These are phyloP conservation scores for Scheffersomyces insectosa DNA, from an alignment of 1,139 yeast species.

Conservation along the genomic window DNA sequence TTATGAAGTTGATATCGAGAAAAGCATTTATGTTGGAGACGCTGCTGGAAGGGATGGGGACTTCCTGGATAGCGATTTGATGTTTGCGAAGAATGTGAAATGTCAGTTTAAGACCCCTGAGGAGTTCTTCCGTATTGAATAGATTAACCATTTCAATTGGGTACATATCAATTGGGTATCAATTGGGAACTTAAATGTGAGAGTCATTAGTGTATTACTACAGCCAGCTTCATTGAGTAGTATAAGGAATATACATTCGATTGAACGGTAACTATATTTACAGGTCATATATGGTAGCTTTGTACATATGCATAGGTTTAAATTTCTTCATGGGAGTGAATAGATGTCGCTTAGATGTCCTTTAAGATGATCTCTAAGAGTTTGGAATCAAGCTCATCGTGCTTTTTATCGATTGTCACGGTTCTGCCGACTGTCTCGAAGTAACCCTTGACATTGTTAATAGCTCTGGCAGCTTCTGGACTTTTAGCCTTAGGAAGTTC, in stretches of 20 bases:
- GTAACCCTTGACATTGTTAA: slow-evolving; percentile 52
- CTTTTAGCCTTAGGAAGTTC: slow-evolving; percentile 24
- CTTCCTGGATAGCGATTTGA: slow-evolving; percentile 73
- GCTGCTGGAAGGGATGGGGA: slow-evolving; percentile 86
- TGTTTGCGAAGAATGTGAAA: slow-evolving; percentile 61
- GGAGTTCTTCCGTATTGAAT: slow-evolving; percentile 34
- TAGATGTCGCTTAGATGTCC: slow-evolving; percentile 14
- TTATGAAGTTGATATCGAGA: slow-evolving; percentile 32
- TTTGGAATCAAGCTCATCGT: slow-evolving; percentile 25
- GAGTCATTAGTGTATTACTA: slow-evolving; percentile 1
- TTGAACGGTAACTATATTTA: not conserved
- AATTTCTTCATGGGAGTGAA: slow-evolving; percentile 1
- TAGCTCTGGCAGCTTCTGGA: slow-evolving; percentile 29
- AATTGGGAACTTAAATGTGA: no score
- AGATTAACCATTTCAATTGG: no score
- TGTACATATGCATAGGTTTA: slow-evolving; percentile 1
- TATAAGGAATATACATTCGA: not conserved
- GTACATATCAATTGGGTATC: no score
- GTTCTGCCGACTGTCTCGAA: slow-evolving; percentile 59
- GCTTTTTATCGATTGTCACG: slow-evolving; percentile 19
- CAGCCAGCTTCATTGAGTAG: no score
- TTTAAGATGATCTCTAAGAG: slow-evolving; percentile 26
- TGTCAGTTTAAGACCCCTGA: slow-evolving; percentile 71
- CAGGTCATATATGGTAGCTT: not conserved
- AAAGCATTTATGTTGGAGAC: slow-evolving; percentile 84